Percentiles rank a stretch among this genome's conserved stretches.
Evolutionary conservation across 805 yeast genomes (phyloP).

Genomic region (Ogataea haglerorum): DNA sequence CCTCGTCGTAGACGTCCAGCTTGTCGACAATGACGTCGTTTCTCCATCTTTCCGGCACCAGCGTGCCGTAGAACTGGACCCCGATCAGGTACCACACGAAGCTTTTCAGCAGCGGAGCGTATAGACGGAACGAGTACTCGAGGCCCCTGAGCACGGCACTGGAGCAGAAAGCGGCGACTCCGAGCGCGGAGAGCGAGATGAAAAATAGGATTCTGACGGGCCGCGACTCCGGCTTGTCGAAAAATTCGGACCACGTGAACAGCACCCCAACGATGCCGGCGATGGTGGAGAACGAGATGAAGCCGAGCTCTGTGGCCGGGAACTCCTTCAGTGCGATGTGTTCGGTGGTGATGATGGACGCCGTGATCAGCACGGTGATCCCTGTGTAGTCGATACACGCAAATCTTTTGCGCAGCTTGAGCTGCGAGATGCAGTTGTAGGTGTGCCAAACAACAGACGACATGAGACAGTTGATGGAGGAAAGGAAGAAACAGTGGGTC

Average conservation of each 20-base stretch:
- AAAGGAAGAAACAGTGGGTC: constrained; percentile 60
- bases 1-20: constrained; percentile 32
- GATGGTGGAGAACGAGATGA: constrained; percentile 56
- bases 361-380: constrained; percentile 83
- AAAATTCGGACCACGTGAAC: constrained; percentile 89
- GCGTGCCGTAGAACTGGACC: constrained; percentile 80
- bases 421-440: constrained; percentile 69
- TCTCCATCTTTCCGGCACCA: constrained; percentile 88
- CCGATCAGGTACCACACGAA: constrained; percentile 76
- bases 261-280: constrained; percentile 71
- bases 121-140: constrained; percentile 47
- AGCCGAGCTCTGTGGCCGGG: constrained; percentile 43
- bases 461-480: constrained; percentile 71
- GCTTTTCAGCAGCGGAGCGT: constrained; percentile 68
- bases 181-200: constrained; percentile 71
- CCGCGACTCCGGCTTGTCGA: constrained; percentile 84
- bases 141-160: constrained; percentile 56
- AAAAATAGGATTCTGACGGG: constrained; percentile 78
- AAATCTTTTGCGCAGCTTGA: constrained; percentile 61
- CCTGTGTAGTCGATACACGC: constrained; percentile 97
- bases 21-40: constrained; percentile 59
- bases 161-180: constrained; percentile 61
- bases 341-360: constrained; percentile 83
- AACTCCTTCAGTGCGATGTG: constrained; percentile 69
- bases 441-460: constrained; percentile 92